These are phyloP conservation scores for Phytophthora brassicae DNA, from an alignment of 352 stramenopile species.

Conservation along the genomic window DNA sequence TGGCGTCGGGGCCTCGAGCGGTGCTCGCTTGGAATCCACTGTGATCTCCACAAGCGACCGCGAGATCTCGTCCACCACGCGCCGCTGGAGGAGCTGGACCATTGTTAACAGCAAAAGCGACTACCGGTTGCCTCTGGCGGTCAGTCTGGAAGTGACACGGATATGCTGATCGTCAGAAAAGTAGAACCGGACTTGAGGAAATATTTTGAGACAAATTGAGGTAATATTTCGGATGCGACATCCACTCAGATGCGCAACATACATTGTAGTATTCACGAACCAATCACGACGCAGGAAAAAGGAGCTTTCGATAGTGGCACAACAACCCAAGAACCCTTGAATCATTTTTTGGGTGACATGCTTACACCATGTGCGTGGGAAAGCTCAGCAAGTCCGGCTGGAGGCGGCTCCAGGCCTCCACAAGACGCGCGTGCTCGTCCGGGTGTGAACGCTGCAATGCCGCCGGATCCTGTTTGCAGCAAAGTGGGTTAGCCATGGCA, in stretches of 20 bases:
- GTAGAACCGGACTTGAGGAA: conserved; percentile 1
- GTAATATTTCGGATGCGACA: too few species aligned
- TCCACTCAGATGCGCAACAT: conserved; percentile 12
- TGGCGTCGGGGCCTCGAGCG: conserved; percentile 6
- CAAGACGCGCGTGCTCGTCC: conserved; percentile 68
- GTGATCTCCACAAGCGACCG: conserved; percentile 26
- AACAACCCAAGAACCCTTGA: conserved; percentile 6
- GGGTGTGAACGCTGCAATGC: conserved; percentile 71
- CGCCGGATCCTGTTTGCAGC: conserved; percentile 52
- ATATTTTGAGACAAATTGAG: too few species aligned
- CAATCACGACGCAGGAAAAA: conserved; percentile 18
- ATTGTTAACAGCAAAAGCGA: conserved; percentile 5
- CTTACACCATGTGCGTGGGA: conserved; percentile 34
- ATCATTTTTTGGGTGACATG: conserved; percentile 8
- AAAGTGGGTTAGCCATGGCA: conserved; percentile 8
- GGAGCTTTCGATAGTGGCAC: background rate
- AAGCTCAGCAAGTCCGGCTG: conserved; percentile 71
- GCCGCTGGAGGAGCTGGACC: conserved; percentile 22
- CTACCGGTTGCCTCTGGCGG: conserved; percentile 14
- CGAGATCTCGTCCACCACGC: conserved; percentile 7
- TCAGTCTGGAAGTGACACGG: conserved; percentile 18
- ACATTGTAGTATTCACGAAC: conserved; percentile 16
- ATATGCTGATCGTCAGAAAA: conserved; percentile 17
- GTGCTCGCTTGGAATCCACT: conserved; percentile 20
- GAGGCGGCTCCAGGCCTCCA: conserved; percentile 68